Percentiles rank a stretch among this genome's conserved stretches.
phyloP scores from a whole-genome alignment of 345 rosid genomes.

The Trapa bicornis region DNA sequence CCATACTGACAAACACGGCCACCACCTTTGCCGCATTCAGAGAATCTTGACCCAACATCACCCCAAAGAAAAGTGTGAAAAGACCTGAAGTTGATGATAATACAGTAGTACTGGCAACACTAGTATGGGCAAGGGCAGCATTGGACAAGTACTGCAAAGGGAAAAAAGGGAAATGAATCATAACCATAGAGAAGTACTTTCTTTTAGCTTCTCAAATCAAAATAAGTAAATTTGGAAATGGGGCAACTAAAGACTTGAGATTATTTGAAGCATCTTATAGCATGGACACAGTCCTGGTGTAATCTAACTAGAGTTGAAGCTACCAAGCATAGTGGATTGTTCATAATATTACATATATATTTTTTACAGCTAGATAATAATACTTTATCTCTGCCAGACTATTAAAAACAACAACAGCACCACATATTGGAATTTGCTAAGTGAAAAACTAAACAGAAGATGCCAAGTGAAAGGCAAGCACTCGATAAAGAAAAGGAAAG shows the following conservation, averaged over 20 bases:
- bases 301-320: background rate
- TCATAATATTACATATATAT: background rate
- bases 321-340: background rate
- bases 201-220: background rate
- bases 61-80: conserved; percentile 94
- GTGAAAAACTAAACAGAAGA: background rate
- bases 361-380: background rate
- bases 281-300: background rate
- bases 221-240: background rate
- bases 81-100: conserved; percentile 96
- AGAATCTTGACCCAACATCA: conserved; percentile 77
- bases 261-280: background rate
- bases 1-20: conserved; percentile 88
- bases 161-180: conserved; percentile 4
- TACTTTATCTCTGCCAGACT: background rate
- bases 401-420: background rate
- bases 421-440: background rate
- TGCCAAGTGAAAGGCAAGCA: background rate
- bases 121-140: conserved; percentile 95
- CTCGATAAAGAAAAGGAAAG: background rate
- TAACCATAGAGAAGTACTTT: background rate
- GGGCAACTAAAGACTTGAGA: background rate
- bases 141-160: conserved; percentile 76
- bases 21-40: conserved; percentile 70
- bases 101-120: conserved; percentile 98